phyloP scores from a whole-genome alignment of 306 rosid genomes.

The Fagus sylvatica region DNA sequence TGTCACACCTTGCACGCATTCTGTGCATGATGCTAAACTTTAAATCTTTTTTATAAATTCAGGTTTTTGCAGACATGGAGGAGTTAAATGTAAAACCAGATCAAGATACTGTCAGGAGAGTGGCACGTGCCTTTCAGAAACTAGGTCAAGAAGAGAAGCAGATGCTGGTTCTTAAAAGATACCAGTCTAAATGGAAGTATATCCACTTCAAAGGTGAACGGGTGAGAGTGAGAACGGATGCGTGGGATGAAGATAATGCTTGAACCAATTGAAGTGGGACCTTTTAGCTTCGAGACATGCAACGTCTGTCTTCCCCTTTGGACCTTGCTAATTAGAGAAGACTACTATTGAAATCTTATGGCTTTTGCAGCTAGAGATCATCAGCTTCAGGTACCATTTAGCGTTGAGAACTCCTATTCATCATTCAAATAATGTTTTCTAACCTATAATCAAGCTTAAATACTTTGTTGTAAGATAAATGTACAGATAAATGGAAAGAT shows the following conservation, averaged over 20 bases:
- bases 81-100: constrained; percentile 78
- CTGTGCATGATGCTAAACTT: constrained; percentile 13
- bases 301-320: not conserved
- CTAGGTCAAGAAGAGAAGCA: constrained; percentile 70
- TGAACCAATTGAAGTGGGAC: constrained; percentile 22
- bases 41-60: constrained; percentile 21
- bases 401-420: not conserved
- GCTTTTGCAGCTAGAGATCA: not conserved
- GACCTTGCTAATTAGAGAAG: not conserved
- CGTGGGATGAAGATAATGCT: constrained; percentile 41
- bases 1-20: not conserved
- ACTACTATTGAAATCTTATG: not conserved
- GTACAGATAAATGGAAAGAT: not conserved
- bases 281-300: not conserved
- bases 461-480: not conserved
- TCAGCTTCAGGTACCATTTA: not conserved
- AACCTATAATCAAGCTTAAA: too few species aligned
- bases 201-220: constrained; percentile 81
- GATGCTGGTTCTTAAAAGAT: constrained; percentile 54
- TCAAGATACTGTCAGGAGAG: constrained; percentile 79
- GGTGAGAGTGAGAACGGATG: constrained; percentile 61
- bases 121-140: constrained; percentile 55
- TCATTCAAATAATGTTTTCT: too few species aligned
- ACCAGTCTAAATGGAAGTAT: constrained; percentile 79
- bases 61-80: constrained; percentile 95